phyloP scores from a whole-genome alignment of 257 asterid genomes.

The Eustoma russellianum region DNA sequence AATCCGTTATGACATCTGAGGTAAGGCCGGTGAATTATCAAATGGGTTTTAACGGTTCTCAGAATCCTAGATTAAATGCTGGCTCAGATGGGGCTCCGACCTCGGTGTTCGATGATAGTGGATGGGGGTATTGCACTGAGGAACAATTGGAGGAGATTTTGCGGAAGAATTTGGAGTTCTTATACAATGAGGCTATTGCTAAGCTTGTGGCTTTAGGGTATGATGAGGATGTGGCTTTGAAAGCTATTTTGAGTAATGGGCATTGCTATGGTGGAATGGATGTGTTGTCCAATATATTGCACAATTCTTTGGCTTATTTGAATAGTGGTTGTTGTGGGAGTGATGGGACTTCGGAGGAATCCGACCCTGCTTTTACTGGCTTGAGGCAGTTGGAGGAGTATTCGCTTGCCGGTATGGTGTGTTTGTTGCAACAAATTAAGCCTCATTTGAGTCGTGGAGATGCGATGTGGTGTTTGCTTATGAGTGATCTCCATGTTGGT shows the following conservation, averaged over 20 bases:
- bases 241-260: constrained; percentile 67
- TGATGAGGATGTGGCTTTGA: constrained; percentile 59
- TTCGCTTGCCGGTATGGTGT: constrained; percentile 74
- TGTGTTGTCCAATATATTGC: constrained; percentile 66
- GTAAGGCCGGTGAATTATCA: constrained; percentile 16
- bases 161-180: constrained; percentile 49
- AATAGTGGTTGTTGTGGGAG: constrained; percentile 33
- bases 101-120: constrained; percentile 19
- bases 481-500: constrained; percentile 84
- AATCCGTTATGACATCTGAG: constrained; percentile 23
- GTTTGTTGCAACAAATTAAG: constrained; percentile 75
- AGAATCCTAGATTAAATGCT: constrained; percentile 1
- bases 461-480: constrained; percentile 94
- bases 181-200: constrained; percentile 51
- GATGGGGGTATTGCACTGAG: constrained; percentile 35
- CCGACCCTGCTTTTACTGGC: constrained; percentile 41
- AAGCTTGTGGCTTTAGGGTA: constrained; percentile 61
- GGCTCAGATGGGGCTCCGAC: constrained; percentile 5
- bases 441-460: constrained; percentile 77
- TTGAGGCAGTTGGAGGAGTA: constrained; percentile 78
- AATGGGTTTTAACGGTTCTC: constrained; percentile 12
- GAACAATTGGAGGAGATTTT: constrained; percentile 58
- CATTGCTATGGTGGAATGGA: constrained; percentile 88
- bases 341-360: constrained; percentile 27
- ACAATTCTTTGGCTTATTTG: constrained; percentile 62